These are phyloP conservation scores for Colletotrichum agaves DNA, from an alignment of 2,329 filamentous ascomycete genomes.

Conservation along the genomic window DNA sequence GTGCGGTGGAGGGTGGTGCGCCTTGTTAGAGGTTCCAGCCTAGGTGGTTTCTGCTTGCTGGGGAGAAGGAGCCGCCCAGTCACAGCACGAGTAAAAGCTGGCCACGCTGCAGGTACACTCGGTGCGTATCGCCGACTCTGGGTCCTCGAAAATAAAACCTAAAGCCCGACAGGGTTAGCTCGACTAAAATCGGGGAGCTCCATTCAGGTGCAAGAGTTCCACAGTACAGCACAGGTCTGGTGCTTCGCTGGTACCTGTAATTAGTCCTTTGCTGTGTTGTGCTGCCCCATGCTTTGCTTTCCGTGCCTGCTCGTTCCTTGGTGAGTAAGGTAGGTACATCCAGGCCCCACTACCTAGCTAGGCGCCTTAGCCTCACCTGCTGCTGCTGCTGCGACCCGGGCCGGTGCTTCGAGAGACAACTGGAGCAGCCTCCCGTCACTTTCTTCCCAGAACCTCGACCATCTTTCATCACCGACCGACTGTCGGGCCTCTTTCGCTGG, in stretches of 20 bases:
- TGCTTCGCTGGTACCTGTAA: conserved; percentile 7
- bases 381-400: conserved; percentile 24
- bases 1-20: too few relatives aligned
- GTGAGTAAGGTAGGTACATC: conserved; percentile 11
- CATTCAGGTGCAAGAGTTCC: conserved; percentile 8
- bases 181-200: conserved; percentile 7
- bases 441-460: conserved; percentile 37
- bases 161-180: conserved; percentile 25
- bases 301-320: conserved; percentile 30
- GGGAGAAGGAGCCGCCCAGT: conserved; percentile 19
- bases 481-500: conserved; percentile 32
- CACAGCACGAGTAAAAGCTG: conserved; percentile 26
- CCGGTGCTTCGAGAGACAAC: conserved; percentile 36
- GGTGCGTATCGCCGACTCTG: conserved; percentile 10
- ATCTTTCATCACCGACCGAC: conserved; percentile 32
- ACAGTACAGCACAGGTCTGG: conserved; percentile 12
- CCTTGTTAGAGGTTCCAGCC: not conserved
- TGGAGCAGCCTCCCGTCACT: conserved; percentile 33
- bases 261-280: not conserved
- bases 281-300: conserved; percentile 10
- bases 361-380: conserved; percentile 31
- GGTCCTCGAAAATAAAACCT: not conserved
- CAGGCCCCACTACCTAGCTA: conserved; percentile 8
- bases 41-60: conserved; percentile 3
- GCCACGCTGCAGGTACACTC: conserved; percentile 35